Evolutionary conservation across 2,329 filamentous ascomycete species (phyloP).

Genomic region (Pseudogymnoascus verrucosus): DNA sequence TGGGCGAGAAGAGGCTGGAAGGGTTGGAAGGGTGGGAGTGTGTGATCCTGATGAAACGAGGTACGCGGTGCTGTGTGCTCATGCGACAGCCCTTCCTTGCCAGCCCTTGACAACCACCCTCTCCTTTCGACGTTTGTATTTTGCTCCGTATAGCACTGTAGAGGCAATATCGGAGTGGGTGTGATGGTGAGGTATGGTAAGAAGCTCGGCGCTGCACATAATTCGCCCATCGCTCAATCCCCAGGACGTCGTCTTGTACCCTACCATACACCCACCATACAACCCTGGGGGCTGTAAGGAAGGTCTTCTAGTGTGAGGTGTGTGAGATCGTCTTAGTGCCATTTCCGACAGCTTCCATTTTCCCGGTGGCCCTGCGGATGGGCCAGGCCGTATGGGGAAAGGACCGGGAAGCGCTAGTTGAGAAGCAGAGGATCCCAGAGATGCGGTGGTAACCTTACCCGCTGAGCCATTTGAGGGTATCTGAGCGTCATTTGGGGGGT

Average conservation of each 20-base stretch:
- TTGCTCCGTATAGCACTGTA: neutral
- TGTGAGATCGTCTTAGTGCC: too few relatives aligned
- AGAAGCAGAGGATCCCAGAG: neutral
- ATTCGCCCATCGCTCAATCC: neutral
- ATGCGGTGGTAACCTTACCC: neutral
- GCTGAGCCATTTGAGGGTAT: neutral
- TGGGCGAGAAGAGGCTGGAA: neutral
- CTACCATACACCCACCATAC: neutral
- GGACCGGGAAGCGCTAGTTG: neutral
- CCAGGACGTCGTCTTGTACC: neutral
- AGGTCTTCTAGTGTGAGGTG: neutral
- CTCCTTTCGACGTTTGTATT: neutral
- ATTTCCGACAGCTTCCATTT: conserved; percentile 2
- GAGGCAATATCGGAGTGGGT: neutral
- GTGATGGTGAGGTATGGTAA: neutral
- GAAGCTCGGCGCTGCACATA: neutral
- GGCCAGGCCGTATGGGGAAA: neutral
- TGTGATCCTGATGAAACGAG: neutral
- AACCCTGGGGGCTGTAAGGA: neutral
- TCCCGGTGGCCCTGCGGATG: conserved; percentile 7
- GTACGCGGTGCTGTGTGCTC: neutral
- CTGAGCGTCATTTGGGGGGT: neutral
- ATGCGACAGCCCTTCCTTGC: neutral
- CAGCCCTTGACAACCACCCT: neutral
- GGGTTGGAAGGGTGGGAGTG: neutral